phyloP scores from a whole-genome alignment of 495 filamentous ascomycete genomes.

The Letharia lupina region DNA sequence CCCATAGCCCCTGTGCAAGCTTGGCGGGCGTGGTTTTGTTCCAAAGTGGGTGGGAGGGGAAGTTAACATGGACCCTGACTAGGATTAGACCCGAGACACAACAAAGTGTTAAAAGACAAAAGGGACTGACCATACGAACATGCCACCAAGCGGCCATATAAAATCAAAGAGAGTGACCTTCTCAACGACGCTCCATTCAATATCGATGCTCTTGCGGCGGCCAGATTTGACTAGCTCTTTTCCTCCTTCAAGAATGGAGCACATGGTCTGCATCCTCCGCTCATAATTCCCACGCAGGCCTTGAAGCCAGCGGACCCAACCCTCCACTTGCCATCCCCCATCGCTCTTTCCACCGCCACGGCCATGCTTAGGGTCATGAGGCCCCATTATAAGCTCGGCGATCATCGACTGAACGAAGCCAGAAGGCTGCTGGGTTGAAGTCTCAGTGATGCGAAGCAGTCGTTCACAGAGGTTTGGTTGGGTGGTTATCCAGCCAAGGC shows the following conservation, averaged over 20 bases:
- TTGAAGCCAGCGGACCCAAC: constrained; percentile 84
- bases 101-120: neutral
- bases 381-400: constrained; percentile 65
- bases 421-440: constrained; percentile 70
- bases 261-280: constrained; percentile 71
- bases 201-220: constrained; percentile 31
- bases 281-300: constrained; percentile 77
- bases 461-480: constrained; percentile 71
- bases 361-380: constrained; percentile 36
- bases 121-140: constrained; percentile 67
- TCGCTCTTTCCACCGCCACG: constrained; percentile 36
- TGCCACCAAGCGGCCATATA: constrained; percentile 73
- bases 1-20: constrained; percentile 58
- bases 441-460: constrained; percentile 61
- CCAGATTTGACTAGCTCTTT: constrained; percentile 47
- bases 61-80: constrained; percentile 44
- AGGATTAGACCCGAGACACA: neutral
- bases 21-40: constrained; percentile 34
- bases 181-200: constrained; percentile 60
- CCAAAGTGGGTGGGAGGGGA: constrained; percentile 64
- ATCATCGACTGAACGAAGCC: constrained; percentile 84
- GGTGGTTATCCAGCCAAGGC: constrained; percentile 72
- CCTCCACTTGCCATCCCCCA: constrained; percentile 67
- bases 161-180: constrained; percentile 66
- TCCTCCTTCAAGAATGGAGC: constrained; percentile 55